A percentile compares a stretch with the other conserved stretches of the same genome.
These are phyloP conservation scores for Phalaenopsis aphrodite DNA, from an alignment of 106 monocot species.

Conservation along the genomic window DNA sequence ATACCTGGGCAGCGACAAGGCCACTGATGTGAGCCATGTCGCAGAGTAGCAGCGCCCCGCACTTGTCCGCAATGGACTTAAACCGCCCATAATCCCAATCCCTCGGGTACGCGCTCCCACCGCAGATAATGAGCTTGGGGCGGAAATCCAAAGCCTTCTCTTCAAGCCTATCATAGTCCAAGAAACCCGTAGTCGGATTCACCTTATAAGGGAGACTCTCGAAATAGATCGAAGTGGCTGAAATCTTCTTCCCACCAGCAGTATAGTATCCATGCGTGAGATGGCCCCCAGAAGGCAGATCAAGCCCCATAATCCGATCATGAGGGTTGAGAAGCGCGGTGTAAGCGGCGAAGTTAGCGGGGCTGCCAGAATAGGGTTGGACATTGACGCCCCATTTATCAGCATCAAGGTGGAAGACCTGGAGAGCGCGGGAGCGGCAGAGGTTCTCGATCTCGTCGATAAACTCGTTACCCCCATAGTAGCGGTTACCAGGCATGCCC, in stretches of 20 bases:
- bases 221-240: constrained; percentile 83
- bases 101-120: constrained; percentile 83
- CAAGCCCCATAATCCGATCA: constrained; percentile 86
- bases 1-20: constrained; percentile 82
- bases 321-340: constrained; percentile 72
- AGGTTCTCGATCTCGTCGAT: constrained; percentile 82
- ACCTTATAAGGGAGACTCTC: constrained; percentile 88
- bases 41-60: constrained; percentile 64
- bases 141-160: constrained; percentile 87
- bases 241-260: constrained; percentile 84
- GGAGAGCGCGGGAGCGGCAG: constrained; percentile 68
- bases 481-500: constrained; percentile 79
- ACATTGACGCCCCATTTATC: constrained; percentile 81
- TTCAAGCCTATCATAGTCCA: constrained; percentile 85
- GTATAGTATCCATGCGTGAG: constrained; percentile 85
- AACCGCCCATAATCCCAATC: constrained; percentile 79
- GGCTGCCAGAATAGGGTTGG: constrained; percentile 81
- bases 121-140: constrained; percentile 79
- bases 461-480: constrained; percentile 87
- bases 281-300: constrained; percentile 80
- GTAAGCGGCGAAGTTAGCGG: constrained; percentile 85
- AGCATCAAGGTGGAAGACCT: constrained; percentile 61
- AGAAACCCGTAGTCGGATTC: constrained; percentile 48
- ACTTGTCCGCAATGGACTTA: constrained; percentile 57
- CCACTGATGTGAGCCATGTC: constrained; percentile 94